These are phyloP conservation scores for Blastomyces silverae DNA, from an alignment of 2,329 filamentous ascomycete genomes.

Conservation along the genomic window DNA sequence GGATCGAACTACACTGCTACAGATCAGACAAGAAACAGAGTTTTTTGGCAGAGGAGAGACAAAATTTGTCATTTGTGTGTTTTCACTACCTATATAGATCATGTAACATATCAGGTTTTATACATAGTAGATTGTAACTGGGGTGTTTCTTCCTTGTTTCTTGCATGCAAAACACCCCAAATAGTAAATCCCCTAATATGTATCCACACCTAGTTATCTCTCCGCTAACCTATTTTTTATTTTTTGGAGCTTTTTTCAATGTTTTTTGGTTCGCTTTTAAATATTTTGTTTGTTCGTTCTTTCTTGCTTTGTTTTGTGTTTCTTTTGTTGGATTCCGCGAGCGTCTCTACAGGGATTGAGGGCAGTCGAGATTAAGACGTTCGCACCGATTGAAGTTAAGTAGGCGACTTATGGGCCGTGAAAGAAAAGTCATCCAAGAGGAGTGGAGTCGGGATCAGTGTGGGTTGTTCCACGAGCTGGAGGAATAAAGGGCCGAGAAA, in stretches of 20 bases:
- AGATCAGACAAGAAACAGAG: neutral
- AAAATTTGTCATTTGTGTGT: slow-evolving; percentile 8
- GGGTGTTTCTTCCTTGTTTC: neutral
- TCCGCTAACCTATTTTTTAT: neutral
- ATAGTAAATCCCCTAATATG: neutral
- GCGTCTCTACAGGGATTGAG: neutral
- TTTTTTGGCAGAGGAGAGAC: slow-evolving; percentile 9
- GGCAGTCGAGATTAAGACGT: neutral
- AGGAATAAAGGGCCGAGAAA: neutral
- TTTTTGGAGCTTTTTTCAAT: slow-evolving; percentile 1
- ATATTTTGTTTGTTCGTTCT: neutral
- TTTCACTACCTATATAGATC: slow-evolving; percentile 1
- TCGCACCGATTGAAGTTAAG: neutral
- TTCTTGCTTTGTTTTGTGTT: neutral
- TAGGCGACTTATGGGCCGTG: neutral
- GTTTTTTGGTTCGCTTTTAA: neutral
- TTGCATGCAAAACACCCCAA: neutral
- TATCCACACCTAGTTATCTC: slow-evolving; percentile 8
- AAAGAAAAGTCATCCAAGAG: neutral
- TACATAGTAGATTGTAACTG: neutral
- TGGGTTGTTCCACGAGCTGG: neutral
- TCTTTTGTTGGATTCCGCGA: neutral
- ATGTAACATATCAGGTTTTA: neutral
- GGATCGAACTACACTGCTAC: neutral
- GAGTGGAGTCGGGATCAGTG: neutral